Evolutionary conservation across 495 filamentous ascomycete species (phyloP), one percentile per base, ranked within the genome.

Genomic region (Talaromyces liani): DNA sequence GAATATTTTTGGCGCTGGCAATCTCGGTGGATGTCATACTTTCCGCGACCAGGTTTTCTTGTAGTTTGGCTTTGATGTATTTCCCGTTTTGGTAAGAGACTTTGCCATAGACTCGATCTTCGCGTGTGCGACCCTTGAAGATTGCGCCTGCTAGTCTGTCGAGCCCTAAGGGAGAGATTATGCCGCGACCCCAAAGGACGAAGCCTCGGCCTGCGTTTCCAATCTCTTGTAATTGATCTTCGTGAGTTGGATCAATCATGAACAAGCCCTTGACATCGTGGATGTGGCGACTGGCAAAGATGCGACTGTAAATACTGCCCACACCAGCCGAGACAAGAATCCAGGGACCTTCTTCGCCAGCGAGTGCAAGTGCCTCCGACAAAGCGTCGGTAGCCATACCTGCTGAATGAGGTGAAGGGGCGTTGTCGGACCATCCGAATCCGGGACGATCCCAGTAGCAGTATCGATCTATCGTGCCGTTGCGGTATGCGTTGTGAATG

Each of bases 401-500:
- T 9, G 90, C 93, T 3, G 91, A 93, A 69, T 95, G 87, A 1
- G 94, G 93, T 2, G 92, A 96, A 8, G 93, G 94, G 0, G 94
- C 93, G 65, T 92, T 92, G 75, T 98, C 94, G 55, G 91, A 94
- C 86, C 89, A 97, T 39, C 81, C 92, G 58, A 92, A 77, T 1
- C 94, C 94, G 1, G 94, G 94, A 22, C 94, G 89, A 69, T 98
- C 94, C 77, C 90, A 95, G 74, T 96, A 97, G 78, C 94, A 98
- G 75, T 94, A 98, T 54, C 93, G 87, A 57, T 75, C 71, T 64
- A 98, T 94, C 29, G 85, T 87, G 27, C 91, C 88, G 62, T 91
- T 90, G 36, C 79, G 75, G 64, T 89, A 82, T 0, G 87, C 84
- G 64, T 83, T 78, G 63, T 82, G 75, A 18, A 84, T 75, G 74